These are phyloP conservation scores for Leccinum obscurum DNA, from an alignment of 768 basidiomycete species.

Conservation along the genomic window DNA sequence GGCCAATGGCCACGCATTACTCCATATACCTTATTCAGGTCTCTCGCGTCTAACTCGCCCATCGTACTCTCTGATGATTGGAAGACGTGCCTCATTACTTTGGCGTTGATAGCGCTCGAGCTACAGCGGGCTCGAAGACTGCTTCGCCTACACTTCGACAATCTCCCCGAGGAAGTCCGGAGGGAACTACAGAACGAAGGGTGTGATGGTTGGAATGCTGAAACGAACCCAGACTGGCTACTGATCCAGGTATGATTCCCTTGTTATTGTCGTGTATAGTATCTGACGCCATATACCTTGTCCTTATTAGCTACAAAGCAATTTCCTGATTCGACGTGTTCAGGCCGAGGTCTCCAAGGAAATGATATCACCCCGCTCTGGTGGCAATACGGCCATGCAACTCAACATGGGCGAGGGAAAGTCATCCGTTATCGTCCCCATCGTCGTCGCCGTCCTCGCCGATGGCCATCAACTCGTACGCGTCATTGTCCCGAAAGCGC, in stretches of 20 bases:
- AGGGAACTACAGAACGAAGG: slow-evolving; percentile 26
- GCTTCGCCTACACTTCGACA: slow-evolving; percentile 19
- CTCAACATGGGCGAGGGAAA: slow-evolving; percentile 34
- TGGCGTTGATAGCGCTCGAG: slow-evolving; percentile 32
- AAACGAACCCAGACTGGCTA: slow-evolving; percentile 38
- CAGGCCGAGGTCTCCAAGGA: slow-evolving; percentile 31
- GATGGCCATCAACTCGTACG: slow-evolving; percentile 30
- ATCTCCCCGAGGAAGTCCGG: slow-evolving; percentile 28
- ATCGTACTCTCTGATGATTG: slow-evolving; percentile 25
- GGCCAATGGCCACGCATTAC: slow-evolving; percentile 43
- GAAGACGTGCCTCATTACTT: slow-evolving; percentile 26
- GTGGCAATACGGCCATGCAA: slow-evolving; percentile 41
- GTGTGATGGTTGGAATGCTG: slow-evolving; percentile 18
- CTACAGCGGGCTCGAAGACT: slow-evolving; percentile 40
- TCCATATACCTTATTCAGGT: slow-evolving; percentile 33
- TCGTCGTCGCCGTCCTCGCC: slow-evolving; percentile 28
- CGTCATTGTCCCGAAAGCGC: slow-evolving; percentile 28
- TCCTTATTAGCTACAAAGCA: slow-evolving; percentile 28
- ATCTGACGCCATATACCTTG: slow-evolving; percentile 5
- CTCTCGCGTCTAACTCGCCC: slow-evolving; percentile 28
- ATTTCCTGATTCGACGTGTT: background rate
- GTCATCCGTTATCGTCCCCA: slow-evolving; percentile 39
- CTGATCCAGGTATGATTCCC: slow-evolving; percentile 41
- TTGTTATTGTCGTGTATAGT: background rate
- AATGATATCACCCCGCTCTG: slow-evolving; percentile 32